These are phyloP conservation scores for Begonia masoniana DNA, from an alignment of 306 rosid genomes.

Conservation along the genomic window DNA sequence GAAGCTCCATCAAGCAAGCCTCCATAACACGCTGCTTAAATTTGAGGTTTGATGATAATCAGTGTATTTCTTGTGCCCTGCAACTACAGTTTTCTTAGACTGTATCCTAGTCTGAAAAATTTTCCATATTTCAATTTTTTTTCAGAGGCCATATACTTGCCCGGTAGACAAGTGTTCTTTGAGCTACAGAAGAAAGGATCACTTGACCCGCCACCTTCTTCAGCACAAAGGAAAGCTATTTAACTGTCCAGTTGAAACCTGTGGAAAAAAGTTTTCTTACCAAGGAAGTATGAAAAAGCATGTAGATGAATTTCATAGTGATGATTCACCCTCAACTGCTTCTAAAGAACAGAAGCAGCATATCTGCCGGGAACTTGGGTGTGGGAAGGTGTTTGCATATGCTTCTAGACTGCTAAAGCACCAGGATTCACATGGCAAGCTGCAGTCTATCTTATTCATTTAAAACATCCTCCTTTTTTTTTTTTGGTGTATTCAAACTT, in stretches of 20 bases:
- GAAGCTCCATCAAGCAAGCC: constrained; percentile 93
- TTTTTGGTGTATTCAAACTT: no score
- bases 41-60: constrained; percentile 44
- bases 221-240: constrained; percentile 55
- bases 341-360: constrained; percentile 24
- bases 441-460: not conserved
- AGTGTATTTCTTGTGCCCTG: not conserved
- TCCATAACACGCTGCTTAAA: constrained; percentile 41
- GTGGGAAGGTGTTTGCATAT: constrained; percentile 59
- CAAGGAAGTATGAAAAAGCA: constrained; percentile 49
- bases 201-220: constrained; percentile 67
- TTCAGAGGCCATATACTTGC: constrained; percentile 65
- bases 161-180: constrained; percentile 50
- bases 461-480: no score
- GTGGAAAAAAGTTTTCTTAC: constrained; percentile 36
- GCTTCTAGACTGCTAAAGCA: constrained; percentile 47
- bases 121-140: constrained; percentile 1
- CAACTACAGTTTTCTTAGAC: not conserved
- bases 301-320: constrained; percentile 36
- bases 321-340: constrained; percentile 10
- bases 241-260: constrained; percentile 50
- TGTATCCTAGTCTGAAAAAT: not conserved
- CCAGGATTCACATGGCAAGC: constrained; percentile 64
- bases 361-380: constrained; percentile 52
- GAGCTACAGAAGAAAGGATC: constrained; percentile 83